Percentiles rank a stretch among this genome's conserved stretches.
Evolutionary conservation across 805 yeast genomes (phyloP).

Genomic region (Candida sithepensis): DNA sequence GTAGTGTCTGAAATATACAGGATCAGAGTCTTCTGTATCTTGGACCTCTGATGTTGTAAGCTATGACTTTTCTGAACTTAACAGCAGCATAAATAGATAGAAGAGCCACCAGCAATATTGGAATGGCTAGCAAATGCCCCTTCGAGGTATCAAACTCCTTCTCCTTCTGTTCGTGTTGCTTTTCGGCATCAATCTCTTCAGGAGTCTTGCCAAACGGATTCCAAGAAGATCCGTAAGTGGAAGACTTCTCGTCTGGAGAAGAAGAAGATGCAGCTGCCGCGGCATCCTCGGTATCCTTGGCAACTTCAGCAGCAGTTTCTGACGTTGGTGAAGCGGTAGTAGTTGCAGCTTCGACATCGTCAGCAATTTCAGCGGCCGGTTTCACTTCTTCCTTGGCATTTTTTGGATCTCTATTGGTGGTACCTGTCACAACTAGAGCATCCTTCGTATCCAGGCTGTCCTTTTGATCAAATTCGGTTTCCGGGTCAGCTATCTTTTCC

Average conservation of each 20-base stretch:
- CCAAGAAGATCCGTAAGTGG: neutral
- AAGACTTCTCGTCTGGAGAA: neutral
- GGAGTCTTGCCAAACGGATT: neutral
- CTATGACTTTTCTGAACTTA: constrained; percentile 19
- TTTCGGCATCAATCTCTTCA: constrained; percentile 2
- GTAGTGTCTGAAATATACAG: no score
- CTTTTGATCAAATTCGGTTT: neutral
- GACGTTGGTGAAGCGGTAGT: neutral
- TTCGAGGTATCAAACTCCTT: constrained; percentile 3
- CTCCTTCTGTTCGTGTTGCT: constrained; percentile 2
- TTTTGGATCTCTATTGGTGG: neutral
- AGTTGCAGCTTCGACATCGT: neutral
- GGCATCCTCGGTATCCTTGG: neutral
- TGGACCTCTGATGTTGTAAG: constrained; percentile 25
- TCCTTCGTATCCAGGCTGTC: constrained; percentile 3
- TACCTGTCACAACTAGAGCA: neutral
- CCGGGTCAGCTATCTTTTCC: neutral
- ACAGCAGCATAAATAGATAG: constrained; percentile 11
- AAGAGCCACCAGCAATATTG: constrained; percentile 11
- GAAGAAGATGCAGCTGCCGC: neutral
- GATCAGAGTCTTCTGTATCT: constrained; percentile 26
- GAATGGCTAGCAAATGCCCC: constrained; percentile 14
- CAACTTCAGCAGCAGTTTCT: neutral
- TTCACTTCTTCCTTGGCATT: neutral
- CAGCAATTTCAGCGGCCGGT: neutral